Conservation (phyloP, 768 basidiomycete species). For the Calocybe indica region DNA sequence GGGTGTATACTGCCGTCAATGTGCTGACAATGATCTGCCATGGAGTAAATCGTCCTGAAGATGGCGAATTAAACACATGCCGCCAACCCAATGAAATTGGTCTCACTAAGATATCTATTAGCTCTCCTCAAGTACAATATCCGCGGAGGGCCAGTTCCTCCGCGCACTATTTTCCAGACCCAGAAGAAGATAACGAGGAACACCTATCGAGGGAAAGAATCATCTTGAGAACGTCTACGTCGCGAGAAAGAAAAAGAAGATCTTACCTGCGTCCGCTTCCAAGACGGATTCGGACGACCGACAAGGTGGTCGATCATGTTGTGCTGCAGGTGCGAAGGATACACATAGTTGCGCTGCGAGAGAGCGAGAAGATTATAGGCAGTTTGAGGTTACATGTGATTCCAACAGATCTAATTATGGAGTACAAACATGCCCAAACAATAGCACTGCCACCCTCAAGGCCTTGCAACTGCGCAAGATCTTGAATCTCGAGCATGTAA, state of each 20-base stretch:
- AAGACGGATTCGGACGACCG: slow-evolving; percentile 83
- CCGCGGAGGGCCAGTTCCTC: slow-evolving; percentile 58
- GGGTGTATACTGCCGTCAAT: slow-evolving; percentile 76
- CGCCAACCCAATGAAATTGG: not conserved
- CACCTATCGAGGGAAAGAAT: slow-evolving; percentile 44
- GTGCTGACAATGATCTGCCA: slow-evolving; percentile 92
- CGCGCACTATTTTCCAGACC: slow-evolving; percentile 72
- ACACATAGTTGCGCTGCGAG: slow-evolving; percentile 2
- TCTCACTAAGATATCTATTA: slow-evolving; percentile 59
- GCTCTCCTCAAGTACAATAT: slow-evolving; percentile 55
- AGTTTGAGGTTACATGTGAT: not conserved
- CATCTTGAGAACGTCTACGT: not conserved
- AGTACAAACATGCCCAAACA: no score
- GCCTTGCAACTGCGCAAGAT: no score
- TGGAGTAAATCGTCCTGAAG: slow-evolving; percentile 79
- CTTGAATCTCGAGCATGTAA: no score
- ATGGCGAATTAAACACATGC: slow-evolving; percentile 1
- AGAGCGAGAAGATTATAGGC: not conserved
- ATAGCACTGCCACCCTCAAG: no score
- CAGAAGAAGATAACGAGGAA: slow-evolving; percentile 90
- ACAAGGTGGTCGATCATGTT: slow-evolving; percentile 91
- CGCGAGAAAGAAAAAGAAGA: not conserved
- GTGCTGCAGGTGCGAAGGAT: slow-evolving; percentile 2
- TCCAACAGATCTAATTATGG: no score
- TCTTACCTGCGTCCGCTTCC: slow-evolving; percentile 79